These are phyloP conservation scores for Cucurbitaria berberidis DNA, from an alignment of 2,329 filamentous ascomycete species.

Conservation along the genomic window DNA sequence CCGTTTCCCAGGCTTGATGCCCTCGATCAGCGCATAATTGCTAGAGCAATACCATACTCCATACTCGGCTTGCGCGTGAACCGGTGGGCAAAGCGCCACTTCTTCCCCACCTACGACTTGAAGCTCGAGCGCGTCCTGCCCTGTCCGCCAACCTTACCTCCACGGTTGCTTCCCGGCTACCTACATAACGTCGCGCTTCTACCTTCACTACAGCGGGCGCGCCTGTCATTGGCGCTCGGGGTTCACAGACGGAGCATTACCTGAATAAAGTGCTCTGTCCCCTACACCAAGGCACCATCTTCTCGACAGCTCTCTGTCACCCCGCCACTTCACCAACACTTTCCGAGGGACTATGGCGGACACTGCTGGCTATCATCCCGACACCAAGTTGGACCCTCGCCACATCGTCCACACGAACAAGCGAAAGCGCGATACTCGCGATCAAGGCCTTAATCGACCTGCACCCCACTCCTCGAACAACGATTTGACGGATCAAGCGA, in stretches of 20 bases:
- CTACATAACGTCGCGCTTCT: conserved; percentile 10
- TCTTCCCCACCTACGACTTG: conserved; percentile 26
- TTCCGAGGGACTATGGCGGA: conserved; percentile 40
- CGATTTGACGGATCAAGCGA: conserved; percentile 47
- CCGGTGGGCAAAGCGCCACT: conserved; percentile 30
- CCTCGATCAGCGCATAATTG: conserved; percentile 35
- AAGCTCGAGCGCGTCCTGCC: conserved; percentile 28
- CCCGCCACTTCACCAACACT: conserved; percentile 7
- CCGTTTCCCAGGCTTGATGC: conserved; percentile 35
- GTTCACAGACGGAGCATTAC: conserved; percentile 1
- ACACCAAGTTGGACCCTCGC: conserved; percentile 43
- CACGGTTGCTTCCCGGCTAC: conserved; percentile 25
- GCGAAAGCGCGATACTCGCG: conserved; percentile 55
- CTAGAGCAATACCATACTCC: conserved; percentile 25
- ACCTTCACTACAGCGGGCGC: conserved; percentile 6
- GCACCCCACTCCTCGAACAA: conserved; percentile 43
- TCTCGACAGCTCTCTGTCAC: conserved; percentile 11
- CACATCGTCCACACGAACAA: conserved; percentile 49
- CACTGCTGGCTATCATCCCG: conserved; percentile 47
- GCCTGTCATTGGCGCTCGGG: conserved; percentile 20
- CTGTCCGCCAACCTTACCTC: background rate
- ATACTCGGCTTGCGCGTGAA: conserved; percentile 32
- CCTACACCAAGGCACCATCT: conserved; percentile 14
- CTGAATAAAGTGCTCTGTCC: background rate
- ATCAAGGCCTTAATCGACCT: conserved; percentile 49